Percentiles rank a stretch among this genome's conserved stretches.
phyloP scores from a whole-genome alignment of 2,329 filamentous ascomycete genomes.

The Phyllosticta citrichinensis region DNA sequence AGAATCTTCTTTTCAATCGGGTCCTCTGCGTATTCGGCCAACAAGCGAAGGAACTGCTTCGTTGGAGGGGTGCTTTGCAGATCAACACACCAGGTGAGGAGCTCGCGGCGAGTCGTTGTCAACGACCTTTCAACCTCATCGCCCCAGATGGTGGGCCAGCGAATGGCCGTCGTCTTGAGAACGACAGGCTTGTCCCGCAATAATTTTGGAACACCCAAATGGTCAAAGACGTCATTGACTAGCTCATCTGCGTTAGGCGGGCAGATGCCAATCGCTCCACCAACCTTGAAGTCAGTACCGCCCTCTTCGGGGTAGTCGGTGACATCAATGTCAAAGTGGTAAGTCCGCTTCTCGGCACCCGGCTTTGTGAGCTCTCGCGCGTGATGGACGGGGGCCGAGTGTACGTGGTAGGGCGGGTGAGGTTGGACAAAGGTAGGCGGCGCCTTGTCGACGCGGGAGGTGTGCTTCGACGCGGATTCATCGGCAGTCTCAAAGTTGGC shows the following conservation, averaged over 20 bases:
- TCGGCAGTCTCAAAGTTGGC: slow-evolving; percentile 56
- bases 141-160: slow-evolving; percentile 98
- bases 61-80: slow-evolving; percentile 87
- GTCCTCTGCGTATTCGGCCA: slow-evolving; percentile 75
- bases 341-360: slow-evolving; percentile 92
- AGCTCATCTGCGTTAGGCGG: slow-evolving; percentile 70
- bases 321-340: slow-evolving; percentile 94
- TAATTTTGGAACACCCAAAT: slow-evolving; percentile 69
- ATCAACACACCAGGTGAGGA: slow-evolving; percentile 94
- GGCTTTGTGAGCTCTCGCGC: slow-evolving; percentile 76
- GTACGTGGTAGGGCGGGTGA: slow-evolving; percentile 86
- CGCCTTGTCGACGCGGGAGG: slow-evolving; percentile 43
- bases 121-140: slow-evolving; percentile 76
- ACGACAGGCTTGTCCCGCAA: slow-evolving; percentile 75
- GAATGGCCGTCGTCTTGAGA: slow-evolving; percentile 66
- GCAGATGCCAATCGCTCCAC: slow-evolving; percentile 86
- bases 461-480: slow-evolving; percentile 32
- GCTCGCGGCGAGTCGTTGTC: slow-evolving; percentile 78
- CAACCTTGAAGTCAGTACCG: slow-evolving; percentile 89
- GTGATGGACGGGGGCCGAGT: slow-evolving; percentile 75
- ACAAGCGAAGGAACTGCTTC: slow-evolving; percentile 71
- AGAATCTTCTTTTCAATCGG: slow-evolving; percentile 83
- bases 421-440: slow-evolving; percentile 88
- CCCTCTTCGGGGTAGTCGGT: slow-evolving; percentile 83
- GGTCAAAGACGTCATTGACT: slow-evolving; percentile 77